These are phyloP conservation scores for Papiliotrema terrestris DNA, from an alignment of 1,284 basidiomycete genomes.

Conservation along the genomic window DNA sequence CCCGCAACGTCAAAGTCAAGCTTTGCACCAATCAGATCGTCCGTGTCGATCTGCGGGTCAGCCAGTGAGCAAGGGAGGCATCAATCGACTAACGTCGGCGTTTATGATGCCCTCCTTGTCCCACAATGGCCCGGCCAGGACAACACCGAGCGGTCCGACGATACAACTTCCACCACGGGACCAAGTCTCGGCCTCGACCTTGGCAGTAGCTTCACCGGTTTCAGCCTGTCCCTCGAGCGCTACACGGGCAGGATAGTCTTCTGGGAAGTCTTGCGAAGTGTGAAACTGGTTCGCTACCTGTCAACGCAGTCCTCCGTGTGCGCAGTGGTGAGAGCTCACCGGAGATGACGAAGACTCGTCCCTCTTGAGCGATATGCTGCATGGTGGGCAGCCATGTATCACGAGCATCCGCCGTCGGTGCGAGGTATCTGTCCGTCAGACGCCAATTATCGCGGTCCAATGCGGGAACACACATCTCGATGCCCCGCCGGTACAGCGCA, in stretches of 20 bases:
- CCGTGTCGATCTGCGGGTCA: slow-evolving; percentile 55
- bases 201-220: neutral
- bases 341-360: slow-evolving; percentile 70
- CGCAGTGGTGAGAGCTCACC: slow-evolving; percentile 10
- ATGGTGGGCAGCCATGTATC: slow-evolving; percentile 63
- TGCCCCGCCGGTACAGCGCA: slow-evolving; percentile 38
- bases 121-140: slow-evolving; percentile 65
- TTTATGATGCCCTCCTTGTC: slow-evolving; percentile 62
- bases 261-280: slow-evolving; percentile 24
- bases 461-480: slow-evolving; percentile 25
- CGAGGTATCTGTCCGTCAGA: slow-evolving; percentile 41
- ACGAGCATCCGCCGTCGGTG: slow-evolving; percentile 59
- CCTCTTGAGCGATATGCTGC: slow-evolving; percentile 70
- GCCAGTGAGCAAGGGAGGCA: slow-evolving; percentile 1
- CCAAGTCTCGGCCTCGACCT: slow-evolving; percentile 14
- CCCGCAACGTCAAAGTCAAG: slow-evolving; percentile 69
- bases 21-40: slow-evolving; percentile 62
- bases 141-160: slow-evolving; percentile 61
- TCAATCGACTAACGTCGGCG: slow-evolving; percentile 49
- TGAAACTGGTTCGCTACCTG: slow-evolving; percentile 32
- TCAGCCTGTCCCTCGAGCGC: neutral
- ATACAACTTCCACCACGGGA: slow-evolving; percentile 63
- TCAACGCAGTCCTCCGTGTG: no score
- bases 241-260: slow-evolving; percentile 20
- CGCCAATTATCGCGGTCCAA: slow-evolving; percentile 16